phyloP scores from a whole-genome alignment of 371 early-diverging fungal species.

The Capillidium rhysosporum region DNA sequence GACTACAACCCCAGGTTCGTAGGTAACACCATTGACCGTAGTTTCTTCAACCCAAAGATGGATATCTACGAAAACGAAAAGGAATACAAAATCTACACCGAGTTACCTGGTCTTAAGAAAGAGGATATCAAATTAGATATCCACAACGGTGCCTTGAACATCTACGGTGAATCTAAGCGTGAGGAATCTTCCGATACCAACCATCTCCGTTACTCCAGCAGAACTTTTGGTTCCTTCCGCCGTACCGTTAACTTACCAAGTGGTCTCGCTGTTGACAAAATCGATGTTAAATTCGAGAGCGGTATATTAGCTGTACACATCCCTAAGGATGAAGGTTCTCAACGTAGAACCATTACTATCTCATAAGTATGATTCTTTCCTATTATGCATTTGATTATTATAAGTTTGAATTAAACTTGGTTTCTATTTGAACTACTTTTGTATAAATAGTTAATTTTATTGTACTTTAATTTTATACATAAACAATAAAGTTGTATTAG shows the following conservation, averaged over 20 bases:
- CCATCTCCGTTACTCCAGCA: slow-evolving; percentile 21
- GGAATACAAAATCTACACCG: slow-evolving; percentile 17
- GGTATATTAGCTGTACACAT: slow-evolving; percentile 29
- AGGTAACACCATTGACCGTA: no score
- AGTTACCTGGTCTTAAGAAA: slow-evolving; percentile 27
- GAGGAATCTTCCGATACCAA: slow-evolving; percentile 15
- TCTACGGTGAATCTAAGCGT: slow-evolving; percentile 16
- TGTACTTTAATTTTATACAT: no score
- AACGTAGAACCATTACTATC: no score
- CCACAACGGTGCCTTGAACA: slow-evolving; percentile 13
- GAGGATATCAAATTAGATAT: slow-evolving; percentile 18
- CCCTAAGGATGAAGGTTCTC: slow-evolving; percentile 14
- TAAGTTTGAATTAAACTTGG: no score
- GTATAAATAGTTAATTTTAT: no score
- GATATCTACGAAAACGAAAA: slow-evolving; percentile 23
- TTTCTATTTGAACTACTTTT: no score
- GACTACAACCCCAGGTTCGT: no score
- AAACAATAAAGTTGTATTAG: no score
- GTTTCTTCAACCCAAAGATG: slow-evolving; percentile 11
- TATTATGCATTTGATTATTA: no score
- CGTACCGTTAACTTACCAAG: slow-evolving; percentile 30
- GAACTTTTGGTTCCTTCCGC: slow-evolving; percentile 24
- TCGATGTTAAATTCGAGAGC: slow-evolving; percentile 26
- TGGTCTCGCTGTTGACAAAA: slow-evolving; percentile 19
- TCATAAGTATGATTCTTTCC: no score